These are phyloP conservation scores for Glutinoglossum americanum DNA, from an alignment of 495 filamentous ascomycete genomes.

Conservation along the genomic window DNA sequence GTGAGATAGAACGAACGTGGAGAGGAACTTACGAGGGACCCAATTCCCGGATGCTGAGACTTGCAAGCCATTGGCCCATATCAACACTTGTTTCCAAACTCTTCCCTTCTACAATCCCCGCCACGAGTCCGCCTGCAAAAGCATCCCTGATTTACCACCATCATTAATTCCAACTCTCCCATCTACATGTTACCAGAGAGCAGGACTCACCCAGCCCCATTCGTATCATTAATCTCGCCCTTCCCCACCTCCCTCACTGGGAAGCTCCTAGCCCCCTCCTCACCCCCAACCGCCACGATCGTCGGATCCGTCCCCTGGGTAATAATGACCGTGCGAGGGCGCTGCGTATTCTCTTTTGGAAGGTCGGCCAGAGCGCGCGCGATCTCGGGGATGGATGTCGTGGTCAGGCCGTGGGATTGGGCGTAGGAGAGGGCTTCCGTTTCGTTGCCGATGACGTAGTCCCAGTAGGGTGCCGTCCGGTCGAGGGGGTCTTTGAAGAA, in stretches of 20 bases:
- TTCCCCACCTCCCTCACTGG: slow-evolving; percentile 54
- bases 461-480: slow-evolving; percentile 67
- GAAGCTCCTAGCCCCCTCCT: slow-evolving; percentile 35
- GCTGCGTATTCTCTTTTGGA: slow-evolving; percentile 71
- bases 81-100: slow-evolving; percentile 52
- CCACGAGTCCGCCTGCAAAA: slow-evolving; percentile 83
- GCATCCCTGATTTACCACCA: slow-evolving; percentile 42
- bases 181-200: background rate
- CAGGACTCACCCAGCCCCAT: slow-evolving; percentile 54
- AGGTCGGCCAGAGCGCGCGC: slow-evolving; percentile 66
- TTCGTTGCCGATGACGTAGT: slow-evolving; percentile 96
- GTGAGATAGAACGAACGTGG: background rate
- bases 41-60: slow-evolving; percentile 74
- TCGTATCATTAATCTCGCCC: slow-evolving; percentile 77
- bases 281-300: slow-evolving; percentile 38
- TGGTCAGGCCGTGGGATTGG: slow-evolving; percentile 43
- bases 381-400: slow-evolving; percentile 67
- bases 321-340: slow-evolving; percentile 64
- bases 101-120: slow-evolving; percentile 71
- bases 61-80: slow-evolving; percentile 89
- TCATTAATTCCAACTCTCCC: background rate
- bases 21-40: slow-evolving; percentile 67
- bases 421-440: slow-evolving; percentile 75
- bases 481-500: slow-evolving; percentile 96
- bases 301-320: slow-evolving; percentile 88